Base-by-base conservation (phyloP, 2,329 filamentous ascomycete species). In the Alternaria hordeiaustralica region DNA sequence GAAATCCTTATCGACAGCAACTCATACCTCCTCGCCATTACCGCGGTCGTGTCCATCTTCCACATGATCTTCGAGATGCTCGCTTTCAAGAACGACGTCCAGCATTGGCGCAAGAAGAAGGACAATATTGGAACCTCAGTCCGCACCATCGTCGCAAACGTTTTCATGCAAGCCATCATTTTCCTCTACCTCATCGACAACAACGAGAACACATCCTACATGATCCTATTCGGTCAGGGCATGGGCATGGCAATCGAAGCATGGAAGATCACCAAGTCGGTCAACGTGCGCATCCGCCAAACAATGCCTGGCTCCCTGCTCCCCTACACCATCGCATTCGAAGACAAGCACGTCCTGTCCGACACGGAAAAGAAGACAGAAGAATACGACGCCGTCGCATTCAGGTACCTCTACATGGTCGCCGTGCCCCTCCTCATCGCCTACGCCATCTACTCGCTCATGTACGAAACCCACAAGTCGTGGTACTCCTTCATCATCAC, bases 21-120 rank as follows among this genome's bases (percentile, higher is more conserved):
- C 81, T 91, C 93, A 36, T 97, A 94, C 78, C 89, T 99, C 28
- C 88, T 99, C 43, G 90, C 87, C 25, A 90, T 96, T 30, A 99
- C 96, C 1, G 89, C 89, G 25, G 80, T 96, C 9, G 96, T 97
- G 71, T 94, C 89, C 68, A 87, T 99, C 61, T 86, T 96, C 43
- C 96, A 99, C 82, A 94, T 97, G 87, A 85, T 99, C 71, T 95
- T 99, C 68, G 96, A 99, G 82, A 94, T 92, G 76, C 87, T 99
- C 33, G 96, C 96, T 2, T 99, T 99, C 84, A 97, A 97, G 76
- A 97, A 92, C 78, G 96, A 99, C 78, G 97, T 99, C 78, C 86
- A 94, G 53, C 96, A 99, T 82, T 99, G 96, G 89, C 93, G 94
- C 78, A 97, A 98, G 85, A 99, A 99, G 90, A 99, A 99, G 86